Conservation (phyloP, 257 asterid species). For the Gentiana macrophylla region DNA sequence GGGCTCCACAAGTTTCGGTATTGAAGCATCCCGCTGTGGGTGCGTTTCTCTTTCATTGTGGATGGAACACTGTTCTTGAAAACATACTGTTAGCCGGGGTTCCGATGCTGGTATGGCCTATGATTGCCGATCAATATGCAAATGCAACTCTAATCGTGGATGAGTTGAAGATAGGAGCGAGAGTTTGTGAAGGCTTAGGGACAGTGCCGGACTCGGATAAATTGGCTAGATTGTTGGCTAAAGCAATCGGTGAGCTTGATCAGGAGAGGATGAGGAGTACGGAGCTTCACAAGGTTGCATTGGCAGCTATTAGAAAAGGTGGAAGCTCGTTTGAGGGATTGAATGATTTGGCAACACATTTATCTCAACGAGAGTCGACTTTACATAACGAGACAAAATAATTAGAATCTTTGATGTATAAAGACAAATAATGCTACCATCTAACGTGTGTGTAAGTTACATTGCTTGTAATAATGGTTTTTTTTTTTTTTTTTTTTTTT, state of each 20-base stretch:
- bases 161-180: slow-evolving; percentile 7
- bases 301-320: slow-evolving; percentile 30
- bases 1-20: slow-evolving; percentile 49
- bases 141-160: slow-evolving; percentile 57
- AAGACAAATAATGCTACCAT: too few species aligned
- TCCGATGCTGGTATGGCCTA: slow-evolving; percentile 26
- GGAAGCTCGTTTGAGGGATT: slow-evolving; percentile 19
- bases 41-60: slow-evolving; percentile 51
- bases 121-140: slow-evolving; percentile 64
- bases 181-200: slow-evolving; percentile 52
- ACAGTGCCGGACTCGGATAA: slow-evolving; percentile 32
- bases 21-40: slow-evolving; percentile 33
- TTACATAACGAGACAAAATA: too few species aligned
- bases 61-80: slow-evolving; percentile 66
- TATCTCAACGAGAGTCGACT: not conserved
- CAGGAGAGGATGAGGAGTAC: slow-evolving; percentile 14
- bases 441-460: too few species aligned
- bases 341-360: slow-evolving; percentile 20
- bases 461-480: too few species aligned
- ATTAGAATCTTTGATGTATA: too few species aligned
- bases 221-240: slow-evolving; percentile 17
- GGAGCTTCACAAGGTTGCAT: slow-evolving; percentile 24
- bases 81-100: not conserved
- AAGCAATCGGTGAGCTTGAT: slow-evolving; percentile 20
- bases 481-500: too few species aligned